Evolutionary conservation across 768 basidiomycete genomes (phyloP).

Genomic region (Fomitopsis serialis): DNA sequence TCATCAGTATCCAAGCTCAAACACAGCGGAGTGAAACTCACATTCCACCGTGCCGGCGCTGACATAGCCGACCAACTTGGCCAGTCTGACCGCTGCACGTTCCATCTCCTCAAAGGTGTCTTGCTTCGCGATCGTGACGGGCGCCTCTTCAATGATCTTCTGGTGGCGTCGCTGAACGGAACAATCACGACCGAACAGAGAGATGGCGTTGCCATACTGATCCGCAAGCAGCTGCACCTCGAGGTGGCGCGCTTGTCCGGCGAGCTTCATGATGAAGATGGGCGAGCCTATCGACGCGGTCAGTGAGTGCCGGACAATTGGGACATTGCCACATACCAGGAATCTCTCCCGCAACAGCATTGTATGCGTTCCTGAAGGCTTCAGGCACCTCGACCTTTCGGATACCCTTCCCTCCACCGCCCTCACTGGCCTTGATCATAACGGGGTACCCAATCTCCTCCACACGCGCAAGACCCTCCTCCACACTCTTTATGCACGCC

Average conservation of each 20-base stretch:
- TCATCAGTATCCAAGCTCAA: not conserved
- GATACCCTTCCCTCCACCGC: conserved; percentile 98
- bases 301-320: conserved; percentile 4
- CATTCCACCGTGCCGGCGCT: conserved; percentile 99
- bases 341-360: conserved; percentile 93
- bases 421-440: conserved; percentile 99
- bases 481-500: conserved; percentile 85
- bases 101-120: conserved; percentile 97
- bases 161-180: conserved; percentile 99
- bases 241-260: conserved; percentile 93
- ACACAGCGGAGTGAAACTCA: conserved; percentile 30
- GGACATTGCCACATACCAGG: conserved; percentile 57
- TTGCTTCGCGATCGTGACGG: conserved; percentile 92
- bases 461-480: conserved; percentile 79
- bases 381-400: conserved; percentile 86
- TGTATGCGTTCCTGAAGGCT: conserved; percentile 89
- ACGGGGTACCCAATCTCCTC: conserved; percentile 93
- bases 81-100: conserved; percentile 97
- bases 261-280: conserved; percentile 99
- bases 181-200: conserved; percentile 97
- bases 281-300: conserved; percentile 68
- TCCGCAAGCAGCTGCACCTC: conserved; percentile 98
- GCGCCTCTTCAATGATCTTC: conserved; percentile 99
- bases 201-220: conserved; percentile 99
- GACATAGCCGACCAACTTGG: conserved; percentile 98